Evolutionary conservation across 2,329 filamentous ascomycete species (phyloP), one percentile per base, ranked within the genome.

Genomic region (Dactylonectria estremocensis): DNA sequence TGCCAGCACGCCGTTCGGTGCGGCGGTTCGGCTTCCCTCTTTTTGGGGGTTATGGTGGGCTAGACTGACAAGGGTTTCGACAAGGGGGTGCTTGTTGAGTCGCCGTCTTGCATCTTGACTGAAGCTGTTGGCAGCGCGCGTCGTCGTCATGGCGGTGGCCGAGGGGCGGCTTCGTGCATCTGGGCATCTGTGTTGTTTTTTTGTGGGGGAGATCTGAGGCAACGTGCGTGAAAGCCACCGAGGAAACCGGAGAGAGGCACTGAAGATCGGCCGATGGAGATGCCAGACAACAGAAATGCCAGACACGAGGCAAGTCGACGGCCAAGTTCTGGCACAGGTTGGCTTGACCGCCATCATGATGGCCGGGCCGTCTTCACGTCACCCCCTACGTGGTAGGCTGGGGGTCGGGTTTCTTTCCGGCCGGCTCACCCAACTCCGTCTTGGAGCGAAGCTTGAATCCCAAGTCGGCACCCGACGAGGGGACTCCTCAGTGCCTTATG

Each of bases 351-450:
- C 59, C 43, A 59, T 61, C 40, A 28, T 20, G 45, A 22, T n/a
- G 22, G 54, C 40, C 54, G 57, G 57, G 45, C 57, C 46, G 57
- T 11, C 16, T 49, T 65, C 56, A 24, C 62, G 55, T 59, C 49
- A 20, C 11, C 24, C 35, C 33, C 48, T 28, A 24, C 40, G 33
- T 2, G 8, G 20, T n/a, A 22, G 16, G 37, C 16, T 31, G 55
- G 55, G 58, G 54, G 57, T 65, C 63, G 57, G 63, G 28, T 56
- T 66, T 66, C 63, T 66, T 66, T 45, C 57, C 63, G 63, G 63
- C 40, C 63, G 45, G 54, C 58, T 48, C 28, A 28, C 4, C 61
- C 43, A 48, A 20, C 37, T 22, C 63, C 57, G 58, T 57, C 45
- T 46, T 28, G 54, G 54, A 43, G 54, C 24, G 52, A 56, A 50